Evolutionary conservation across 495 filamentous ascomycete genomes (phyloP), one percentile per base, ranked within the genome.

Genomic region (Penicillium dipodomyicola): DNA sequence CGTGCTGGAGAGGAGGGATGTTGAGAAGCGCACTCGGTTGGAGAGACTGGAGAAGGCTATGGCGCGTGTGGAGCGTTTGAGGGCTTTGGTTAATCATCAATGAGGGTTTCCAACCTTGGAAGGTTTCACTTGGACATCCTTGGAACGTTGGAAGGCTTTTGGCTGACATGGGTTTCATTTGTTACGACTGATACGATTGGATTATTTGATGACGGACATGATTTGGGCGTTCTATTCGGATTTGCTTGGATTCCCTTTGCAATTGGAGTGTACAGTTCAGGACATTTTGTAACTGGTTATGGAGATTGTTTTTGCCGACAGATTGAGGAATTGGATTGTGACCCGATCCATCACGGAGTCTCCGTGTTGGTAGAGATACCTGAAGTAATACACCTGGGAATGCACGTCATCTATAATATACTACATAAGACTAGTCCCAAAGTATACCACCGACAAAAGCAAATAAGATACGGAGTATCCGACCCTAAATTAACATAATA

Each of bases 11-110:
- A 72, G 79, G 30, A 65, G 89, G 39, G 90, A 92, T 60, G 73
- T 69, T 23, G 88, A 91, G 65, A 91, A 90, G 79, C 76, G 82
- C 58, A 79, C 77, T 49, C 70, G 88, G 51, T 64, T 96, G 40
- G 92, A 92, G 59, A 68, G 79, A 67, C 64, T 96, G 64, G 91
- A 96, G 73, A 78, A 80, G 43, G 90, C 93, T 49, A 83, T 98
- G 69, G 82, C 83, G 54, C 76, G 89, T 58, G 71, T 94, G 48
- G 91, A 96, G 70, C 73, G 81, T 25, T 84, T 92, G 43, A 82
- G 92, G 61, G 80, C 82, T 48, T 76, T 91, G 70, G 88, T 96
- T 60, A 87, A 63, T 53, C 40, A 40, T 22, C 61, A 53, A 33
- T 27, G 29, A 48, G 11, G 12, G 23, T 15, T 48, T 14, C 43